Evolutionary conservation across 2,329 filamentous ascomycete species (phyloP), one percentile per base, ranked within the genome.

Genomic region (Cladorrhinum sp.): DNA sequence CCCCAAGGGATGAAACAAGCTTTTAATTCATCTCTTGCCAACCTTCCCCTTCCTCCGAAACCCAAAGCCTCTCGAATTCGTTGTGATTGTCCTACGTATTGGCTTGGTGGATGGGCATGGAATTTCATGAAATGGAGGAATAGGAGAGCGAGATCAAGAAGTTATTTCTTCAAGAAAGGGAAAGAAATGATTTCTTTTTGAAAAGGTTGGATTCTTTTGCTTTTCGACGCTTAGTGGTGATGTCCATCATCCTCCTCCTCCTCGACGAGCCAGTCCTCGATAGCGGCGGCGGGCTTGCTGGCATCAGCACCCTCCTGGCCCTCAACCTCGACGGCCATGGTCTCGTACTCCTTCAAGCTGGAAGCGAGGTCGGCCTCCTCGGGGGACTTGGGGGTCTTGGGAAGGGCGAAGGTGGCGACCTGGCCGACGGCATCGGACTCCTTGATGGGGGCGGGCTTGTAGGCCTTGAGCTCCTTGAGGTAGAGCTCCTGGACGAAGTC

Each of bases 401-500:
- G 95, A 67, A 88, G 75, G 73, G 75, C 74, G 83, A 98, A 99
- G 76, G 87, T 91, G 77, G 95, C 90, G 71, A 98, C 95, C 71
- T 96, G 90, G 75, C 91, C 93, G 70, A 94, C 89, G 74, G 93
- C 82, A 74, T 98, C 95, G 72, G 86, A 86, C 66, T 92, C 84
- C 84, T 97, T 96, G 80, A 94, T 76, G 69, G 86, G 82, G 60
- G 90, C 82, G 66, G 88, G 82, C 86, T 98, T 98, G 89, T 96
- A 98, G 79, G 87, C 86, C 82, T 94, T 95, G 75, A 99, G 87
- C 80, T 98, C 93, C 78, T 89, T 90, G 71, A 99, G 87, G 85
- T 99, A 99, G 74, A 99, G 86, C 76, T 98, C 94, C 81, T 98
- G 95, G 72, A 99, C 91, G 73, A 96, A 87, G 79, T 99, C 95